Base-by-base conservation (phyloP, 2,329 filamentous ascomycete genomes). In the Magnaporthales sp. region DNA sequence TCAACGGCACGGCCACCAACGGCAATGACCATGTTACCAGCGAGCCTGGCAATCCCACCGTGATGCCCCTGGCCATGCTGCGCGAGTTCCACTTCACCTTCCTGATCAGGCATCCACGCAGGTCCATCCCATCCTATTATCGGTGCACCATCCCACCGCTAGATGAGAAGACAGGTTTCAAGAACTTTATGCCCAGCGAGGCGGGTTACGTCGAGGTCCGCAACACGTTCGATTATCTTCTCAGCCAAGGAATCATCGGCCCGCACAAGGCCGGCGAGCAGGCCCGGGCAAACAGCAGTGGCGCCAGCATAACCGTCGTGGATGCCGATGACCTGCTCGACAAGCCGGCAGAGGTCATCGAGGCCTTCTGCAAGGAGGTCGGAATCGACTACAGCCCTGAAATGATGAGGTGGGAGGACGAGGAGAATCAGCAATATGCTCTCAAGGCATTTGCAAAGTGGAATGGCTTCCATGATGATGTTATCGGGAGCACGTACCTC, bases 391-490 rank as follows among this genome's bases (percentile, higher is more conserved):
- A 90, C 77, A 80, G 81, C 61, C 86, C 87, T 0, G 81, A 86
- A 15, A 97, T 98, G 93, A 82, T 99, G 69, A 83, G 85, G 67
- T 98, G 95, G 95, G 86, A 91, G 69, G 87, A 89, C 30, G 87
- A 89, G 65, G 89, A 91, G 70, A 89, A 90, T 72, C 88, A 92
- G 71, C 72, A 79, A 65, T 81, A 85, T 69, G 94, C 93, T 3
- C 83, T 84, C 70, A 83, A 87, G 69, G 89, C 88, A 22, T 98
- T 98, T 79, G 92, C 93, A 79, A 98, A 99, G 81, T 98, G 95
- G 95, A 91, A 89, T 71, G 95, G 95, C 11, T 98, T 96, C 80
- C 95, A 98, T 77, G 91, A 98, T 71, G 95, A 98, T 81, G 95
- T 93, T 15, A 91, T 98, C 72, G 83, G 91, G 71, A 96, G 91